Evolutionary conservation across 1,284 basidiomycete species (phyloP).

Genomic region (Amylostereum chailletii): DNA sequence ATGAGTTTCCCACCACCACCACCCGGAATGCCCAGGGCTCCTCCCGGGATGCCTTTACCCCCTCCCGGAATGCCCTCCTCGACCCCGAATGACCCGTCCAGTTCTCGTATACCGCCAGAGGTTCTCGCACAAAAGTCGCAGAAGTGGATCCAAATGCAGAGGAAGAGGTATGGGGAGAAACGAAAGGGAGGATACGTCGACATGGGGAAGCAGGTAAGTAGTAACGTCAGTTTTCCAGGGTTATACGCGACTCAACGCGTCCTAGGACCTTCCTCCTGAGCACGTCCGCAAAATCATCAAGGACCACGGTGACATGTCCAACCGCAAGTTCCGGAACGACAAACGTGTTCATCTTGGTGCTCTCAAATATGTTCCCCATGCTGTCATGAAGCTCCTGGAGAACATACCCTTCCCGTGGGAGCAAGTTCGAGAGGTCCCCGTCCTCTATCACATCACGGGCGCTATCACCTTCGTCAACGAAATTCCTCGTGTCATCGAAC

Average conservation of each 20-base stretch:
- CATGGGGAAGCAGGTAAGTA: slow-evolving; percentile 82
- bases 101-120: slow-evolving; percentile 67
- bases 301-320: slow-evolving; percentile 96
- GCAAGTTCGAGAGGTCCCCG: slow-evolving; percentile 95
- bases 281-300: slow-evolving; percentile 97
- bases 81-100: slow-evolving; percentile 30
- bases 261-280: slow-evolving; percentile 80
- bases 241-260: background rate
- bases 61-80: slow-evolving; percentile 20
- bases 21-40: slow-evolving; percentile 48
- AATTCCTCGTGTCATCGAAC: slow-evolving; percentile 93
- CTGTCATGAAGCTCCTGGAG: slow-evolving; percentile 98
- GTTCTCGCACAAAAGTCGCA: slow-evolving; percentile 78
- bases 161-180: slow-evolving; percentile 84
- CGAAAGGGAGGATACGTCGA: slow-evolving; percentile 84
- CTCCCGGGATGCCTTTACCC: slow-evolving; percentile 32
- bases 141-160: slow-evolving; percentile 94
- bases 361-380: slow-evolving; percentile 98
- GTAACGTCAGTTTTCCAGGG: background rate
- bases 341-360: slow-evolving; percentile 98
- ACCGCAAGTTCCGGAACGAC: slow-evolving; percentile 95
- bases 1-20: slow-evolving; percentile 24
- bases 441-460: slow-evolving; percentile 98
- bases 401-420: slow-evolving; percentile 99
- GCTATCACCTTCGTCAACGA: slow-evolving; percentile 99